These are phyloP conservation scores for Metschnikowia lachancei DNA, from an alignment of 805 yeast species.

Conservation along the genomic window DNA sequence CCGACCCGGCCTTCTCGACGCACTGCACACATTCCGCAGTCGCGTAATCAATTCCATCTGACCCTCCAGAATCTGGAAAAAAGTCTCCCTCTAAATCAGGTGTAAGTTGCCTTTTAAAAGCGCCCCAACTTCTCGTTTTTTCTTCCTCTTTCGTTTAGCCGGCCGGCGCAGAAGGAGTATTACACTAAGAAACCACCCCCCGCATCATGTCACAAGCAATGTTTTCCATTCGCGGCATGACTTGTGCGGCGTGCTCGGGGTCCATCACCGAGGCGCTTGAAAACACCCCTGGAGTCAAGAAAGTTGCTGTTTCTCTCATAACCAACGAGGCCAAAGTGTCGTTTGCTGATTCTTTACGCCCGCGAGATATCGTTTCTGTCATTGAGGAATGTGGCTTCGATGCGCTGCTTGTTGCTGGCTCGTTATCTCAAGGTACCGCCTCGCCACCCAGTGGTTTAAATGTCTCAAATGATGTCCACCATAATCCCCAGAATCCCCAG, in stretches of 20 bases:
- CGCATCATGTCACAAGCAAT: slow-evolving; percentile 12
- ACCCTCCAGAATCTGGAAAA: no score
- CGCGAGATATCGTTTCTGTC: slow-evolving; percentile 6
- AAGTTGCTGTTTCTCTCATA: slow-evolving; percentile 24
- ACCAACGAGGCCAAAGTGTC: slow-evolving; percentile 29
- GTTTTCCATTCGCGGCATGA: slow-evolving; percentile 24
- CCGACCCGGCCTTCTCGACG: background rate
- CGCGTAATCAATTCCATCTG: background rate
- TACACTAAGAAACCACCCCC: no score
- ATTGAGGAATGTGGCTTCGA: slow-evolving; percentile 21
- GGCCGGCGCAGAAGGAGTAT: no score
- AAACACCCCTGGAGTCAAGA: slow-evolving; percentile 15
- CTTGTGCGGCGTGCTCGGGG: slow-evolving; percentile 28
- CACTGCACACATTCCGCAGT: background rate
- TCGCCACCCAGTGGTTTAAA: no score
- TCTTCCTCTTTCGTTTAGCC: background rate
- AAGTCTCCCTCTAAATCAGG: no score
- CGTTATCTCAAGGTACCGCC: background rate
- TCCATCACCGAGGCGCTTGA: slow-evolving; percentile 24
- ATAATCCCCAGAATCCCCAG: no score
- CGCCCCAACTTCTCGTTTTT: background rate
- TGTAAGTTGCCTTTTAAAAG: no score
- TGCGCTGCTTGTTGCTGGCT: slow-evolving; percentile 11
- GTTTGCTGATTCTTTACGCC: slow-evolving; percentile 3
- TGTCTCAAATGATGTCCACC: no score